A percentile compares a stretch with the other conserved stretches of the same genome.
Evolutionary conservation across 495 filamentous ascomycete genomes (phyloP).

Genomic region (Paragyromitra xinjiangensis): DNA sequence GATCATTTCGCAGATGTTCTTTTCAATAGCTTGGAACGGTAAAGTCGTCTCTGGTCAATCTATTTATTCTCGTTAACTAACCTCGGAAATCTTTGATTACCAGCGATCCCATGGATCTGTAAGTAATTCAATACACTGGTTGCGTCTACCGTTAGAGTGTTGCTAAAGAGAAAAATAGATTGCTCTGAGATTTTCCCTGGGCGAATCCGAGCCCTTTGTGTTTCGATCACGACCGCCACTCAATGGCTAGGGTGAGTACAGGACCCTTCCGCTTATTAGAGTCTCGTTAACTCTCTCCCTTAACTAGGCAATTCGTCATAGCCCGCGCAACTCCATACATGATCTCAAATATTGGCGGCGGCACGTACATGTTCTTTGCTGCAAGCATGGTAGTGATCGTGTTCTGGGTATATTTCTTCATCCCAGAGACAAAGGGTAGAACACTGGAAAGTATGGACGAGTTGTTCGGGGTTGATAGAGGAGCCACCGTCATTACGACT

Average conservation of each 20-base stretch:
- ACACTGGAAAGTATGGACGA: conserved; percentile 72
- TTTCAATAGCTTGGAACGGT: conserved; percentile 69
- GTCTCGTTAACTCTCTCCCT: not conserved
- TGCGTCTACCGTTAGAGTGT: not conserved
- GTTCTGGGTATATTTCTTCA: conserved; percentile 68
- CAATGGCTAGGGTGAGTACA: conserved; percentile 60
- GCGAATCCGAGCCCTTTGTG: conserved; percentile 64
- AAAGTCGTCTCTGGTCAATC: not conserved
- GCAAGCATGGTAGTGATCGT: conserved; percentile 60
- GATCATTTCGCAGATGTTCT: conserved; percentile 62
- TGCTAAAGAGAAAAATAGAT: conserved; percentile 54
- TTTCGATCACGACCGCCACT: conserved; percentile 62
- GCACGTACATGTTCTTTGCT: conserved; percentile 64
- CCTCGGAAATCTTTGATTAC: not conserved
- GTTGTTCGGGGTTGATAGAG: conserved; percentile 64
- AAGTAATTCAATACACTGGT: not conserved
- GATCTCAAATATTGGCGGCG: conserved; percentile 62
- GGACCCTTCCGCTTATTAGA: not conserved
- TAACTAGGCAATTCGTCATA: conserved; percentile 60
- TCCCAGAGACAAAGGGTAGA: conserved; percentile 74
- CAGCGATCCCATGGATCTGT: conserved; percentile 73
- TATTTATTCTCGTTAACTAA: not conserved
- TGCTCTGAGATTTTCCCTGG: conserved; percentile 79
- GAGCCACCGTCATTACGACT: not conserved
- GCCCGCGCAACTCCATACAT: conserved; percentile 61